Evolutionary conservation across 192 early-diverging fungal species (phyloP), one percentile per base, ranked within the genome.

Genomic region (Coemansia interrupta): DNA sequence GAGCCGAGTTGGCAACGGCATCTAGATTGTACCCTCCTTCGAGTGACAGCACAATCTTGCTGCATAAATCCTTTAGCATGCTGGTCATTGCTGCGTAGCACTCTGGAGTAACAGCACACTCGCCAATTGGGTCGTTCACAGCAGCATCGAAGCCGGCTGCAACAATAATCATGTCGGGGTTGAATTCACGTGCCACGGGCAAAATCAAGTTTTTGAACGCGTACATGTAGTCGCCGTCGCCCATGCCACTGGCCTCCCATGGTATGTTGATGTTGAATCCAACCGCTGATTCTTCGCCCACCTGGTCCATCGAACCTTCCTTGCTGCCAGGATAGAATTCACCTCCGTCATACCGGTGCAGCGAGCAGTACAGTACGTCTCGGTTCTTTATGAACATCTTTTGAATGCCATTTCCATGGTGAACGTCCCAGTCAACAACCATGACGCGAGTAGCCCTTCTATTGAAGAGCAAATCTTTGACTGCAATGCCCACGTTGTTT

Each of bases 321-420:
- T 53, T 54, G 58, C 84, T 73, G 3, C 68, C 68, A 12, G 95
- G 95, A 67, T 92, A 97, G 45, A 96, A 95, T 8, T 71, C 61
- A 5, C 80, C 87, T 26, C 83, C 63, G 17, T 96, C 91, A 67
- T 88, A 88, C 1, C 93, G 83, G 73, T 96, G 94, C n/a, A 97
- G 61, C 36, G 91, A 93, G 41, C 91, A 80, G 57, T 92, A 94
- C 12, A 96, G 75, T 1, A 96, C 90, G 60, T 85, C 74, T 6
- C 85, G 82, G 55, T 95, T 87, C 2, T 82, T 57, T 65, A 86
- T 86, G 55, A 97, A 97, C 1, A 81, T 77, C 5, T 88, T 82
- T 48, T 97, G 93, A 28, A 89, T 96, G 3, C 95, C 95, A 64
- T 97, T 97, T 7, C 93, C 94, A 61, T 96, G 93, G 68, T 97